Evolutionary conservation across 1,139 yeast genomes (phyloP).

Genomic region (Pichia sp.): DNA sequence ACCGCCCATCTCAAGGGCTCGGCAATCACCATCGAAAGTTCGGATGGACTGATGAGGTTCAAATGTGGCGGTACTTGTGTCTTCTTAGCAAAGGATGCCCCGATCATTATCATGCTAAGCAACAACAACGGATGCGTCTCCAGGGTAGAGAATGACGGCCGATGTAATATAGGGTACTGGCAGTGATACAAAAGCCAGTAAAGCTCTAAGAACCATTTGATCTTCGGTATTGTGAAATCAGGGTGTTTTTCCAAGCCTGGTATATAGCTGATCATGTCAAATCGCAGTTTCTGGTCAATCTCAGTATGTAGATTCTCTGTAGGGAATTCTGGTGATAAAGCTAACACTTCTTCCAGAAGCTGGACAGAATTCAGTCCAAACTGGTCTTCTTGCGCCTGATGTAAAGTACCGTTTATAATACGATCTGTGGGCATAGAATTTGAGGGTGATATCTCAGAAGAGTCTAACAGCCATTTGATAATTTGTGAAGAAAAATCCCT

Average conservation of each 20-base stretch:
- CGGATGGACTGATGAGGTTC: constrained; percentile 26
- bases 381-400: constrained; percentile 16
- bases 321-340: constrained; percentile 19
- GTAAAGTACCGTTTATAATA: constrained; percentile 17
- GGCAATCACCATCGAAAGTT: constrained; percentile 48
- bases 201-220: constrained; percentile 22
- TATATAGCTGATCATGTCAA: constrained; percentile 16
- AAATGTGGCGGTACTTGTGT: constrained; percentile 18
- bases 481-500: too few species aligned
- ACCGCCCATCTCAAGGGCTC: constrained; percentile 61
- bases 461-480: constrained; percentile 3
- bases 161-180: constrained; percentile 44
- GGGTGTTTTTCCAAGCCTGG: constrained; percentile 17
- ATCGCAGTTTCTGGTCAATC: constrained; percentile 11
- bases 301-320: constrained; percentile 17
- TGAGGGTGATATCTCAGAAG: constrained; percentile 12
- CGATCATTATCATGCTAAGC: constrained; percentile 43
- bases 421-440: constrained; percentile 9
- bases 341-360: constrained; percentile 17
- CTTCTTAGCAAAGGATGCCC: constrained; percentile 20
- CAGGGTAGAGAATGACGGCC: constrained; percentile 45
- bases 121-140: constrained; percentile 40
- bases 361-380: constrained; percentile 12
- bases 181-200: constrained; percentile 49
- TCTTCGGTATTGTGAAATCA: constrained; percentile 17